phyloP scores from a whole-genome alignment of 768 basidiomycete species.

The Trametes gibbosa region DNA sequence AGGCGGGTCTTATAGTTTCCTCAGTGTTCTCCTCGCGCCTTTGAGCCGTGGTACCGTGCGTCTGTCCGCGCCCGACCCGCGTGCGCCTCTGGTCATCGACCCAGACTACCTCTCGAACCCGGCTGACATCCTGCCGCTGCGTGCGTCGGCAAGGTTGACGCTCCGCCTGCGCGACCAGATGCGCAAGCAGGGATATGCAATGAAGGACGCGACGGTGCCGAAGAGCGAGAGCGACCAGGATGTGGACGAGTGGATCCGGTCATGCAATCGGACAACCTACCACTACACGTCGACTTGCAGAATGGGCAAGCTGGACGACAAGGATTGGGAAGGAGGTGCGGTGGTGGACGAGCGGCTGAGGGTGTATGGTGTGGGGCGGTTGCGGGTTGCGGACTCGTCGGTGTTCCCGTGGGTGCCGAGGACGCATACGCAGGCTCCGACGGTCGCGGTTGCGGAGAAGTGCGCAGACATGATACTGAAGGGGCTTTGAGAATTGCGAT shows the following conservation, averaged over 20 bases:
- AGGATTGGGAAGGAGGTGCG: slow-evolving; percentile 10
- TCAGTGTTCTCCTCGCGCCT: slow-evolving; percentile 27
- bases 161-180: slow-evolving; percentile 24
- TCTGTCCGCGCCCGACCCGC: slow-evolving; percentile 31
- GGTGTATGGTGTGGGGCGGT: slow-evolving; percentile 43
- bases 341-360: slow-evolving; percentile 43
- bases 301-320: slow-evolving; percentile 26
- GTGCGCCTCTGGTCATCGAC: slow-evolving; percentile 30
- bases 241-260: slow-evolving; percentile 32
- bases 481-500: not conserved
- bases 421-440: slow-evolving; percentile 36
- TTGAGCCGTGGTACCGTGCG: slow-evolving; percentile 26
- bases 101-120: slow-evolving; percentile 28
- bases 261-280: slow-evolving; percentile 28
- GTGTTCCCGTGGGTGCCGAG: slow-evolving; percentile 31
- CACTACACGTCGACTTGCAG: slow-evolving; percentile 39
- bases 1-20: slow-evolving; percentile 19
- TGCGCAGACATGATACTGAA: slow-evolving; percentile 36
- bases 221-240: slow-evolving; percentile 28
- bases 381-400: slow-evolving; percentile 33
- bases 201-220: slow-evolving; percentile 27
- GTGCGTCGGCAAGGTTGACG: slow-evolving; percentile 21
- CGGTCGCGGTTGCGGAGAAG: slow-evolving; percentile 37
- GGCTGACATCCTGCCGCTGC: slow-evolving; percentile 27
- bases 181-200: slow-evolving; percentile 15